Percentiles rank a stretch among this genome's conserved stretches.
Evolutionary conservation across 2,329 filamentous ascomycete genomes (phyloP).

Genomic region (Aspergillus phoenicis): DNA sequence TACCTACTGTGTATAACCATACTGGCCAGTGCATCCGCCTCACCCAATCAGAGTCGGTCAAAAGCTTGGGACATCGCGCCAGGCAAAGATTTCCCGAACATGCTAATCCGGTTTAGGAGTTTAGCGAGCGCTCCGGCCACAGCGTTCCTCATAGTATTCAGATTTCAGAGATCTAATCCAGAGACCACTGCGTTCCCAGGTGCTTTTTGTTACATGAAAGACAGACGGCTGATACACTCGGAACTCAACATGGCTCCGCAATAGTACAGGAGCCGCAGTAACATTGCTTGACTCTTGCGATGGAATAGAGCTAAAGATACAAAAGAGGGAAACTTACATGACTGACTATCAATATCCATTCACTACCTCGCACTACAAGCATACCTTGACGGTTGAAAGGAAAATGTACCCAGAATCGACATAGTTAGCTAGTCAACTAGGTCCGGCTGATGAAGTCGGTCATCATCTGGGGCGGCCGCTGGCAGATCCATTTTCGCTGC

Average conservation of each 20-base stretch:
- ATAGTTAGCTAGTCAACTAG: background rate
- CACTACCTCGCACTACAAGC: too few species aligned
- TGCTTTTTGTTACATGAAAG: background rate
- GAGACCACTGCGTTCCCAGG: background rate
- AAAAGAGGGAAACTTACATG: background rate
- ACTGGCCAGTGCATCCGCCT: conserved; percentile 7
- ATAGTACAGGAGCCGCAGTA: too few species aligned
- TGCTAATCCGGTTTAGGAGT: background rate
- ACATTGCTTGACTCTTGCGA: too few species aligned
- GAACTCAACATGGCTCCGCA: background rate
- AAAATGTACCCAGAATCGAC: conserved; percentile 19
- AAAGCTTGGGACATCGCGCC: background rate
- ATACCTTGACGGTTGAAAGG: conserved; percentile 11
- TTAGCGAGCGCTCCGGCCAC: background rate
- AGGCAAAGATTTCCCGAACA: background rate
- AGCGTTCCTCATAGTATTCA: background rate
- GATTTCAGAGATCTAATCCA: background rate
- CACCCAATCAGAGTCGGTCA: background rate
- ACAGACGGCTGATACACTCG: too few species aligned
- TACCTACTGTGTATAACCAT: background rate
- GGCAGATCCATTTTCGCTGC: conserved; percentile 21
- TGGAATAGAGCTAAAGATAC: background rate
- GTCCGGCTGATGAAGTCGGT: conserved; percentile 17
- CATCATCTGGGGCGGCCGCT: conserved; percentile 21
- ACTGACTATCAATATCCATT: too few species aligned